Conservation (phyloP, 768 basidiomycete species). For the Tylopilus subfusipes region DNA sequence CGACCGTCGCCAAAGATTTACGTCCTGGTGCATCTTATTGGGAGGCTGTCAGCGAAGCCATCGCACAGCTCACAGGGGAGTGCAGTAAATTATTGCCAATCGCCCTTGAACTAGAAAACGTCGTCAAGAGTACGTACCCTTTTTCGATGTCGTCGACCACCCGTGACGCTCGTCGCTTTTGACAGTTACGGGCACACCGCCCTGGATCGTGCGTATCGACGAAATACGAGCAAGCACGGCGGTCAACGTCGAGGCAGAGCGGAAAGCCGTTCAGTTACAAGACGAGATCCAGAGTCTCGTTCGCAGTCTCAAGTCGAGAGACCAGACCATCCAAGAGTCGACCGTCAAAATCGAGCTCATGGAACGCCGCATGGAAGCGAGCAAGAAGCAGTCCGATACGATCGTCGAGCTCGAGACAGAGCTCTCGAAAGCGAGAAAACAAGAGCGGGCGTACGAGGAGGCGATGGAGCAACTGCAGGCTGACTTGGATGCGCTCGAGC, state of each 20-base stretch:
- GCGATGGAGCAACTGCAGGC: slow-evolving; percentile 91
- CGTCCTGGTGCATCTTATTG: slow-evolving; percentile 68
- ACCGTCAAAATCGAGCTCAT: slow-evolving; percentile 92
- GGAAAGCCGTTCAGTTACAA: slow-evolving; percentile 77
- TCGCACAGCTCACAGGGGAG: slow-evolving; percentile 68
- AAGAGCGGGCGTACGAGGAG: slow-evolving; percentile 87
- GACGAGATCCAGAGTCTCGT: slow-evolving; percentile 89
- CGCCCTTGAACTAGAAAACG: slow-evolving; percentile 71
- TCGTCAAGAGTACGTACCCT: slow-evolving; percentile 63
- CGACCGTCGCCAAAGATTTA: slow-evolving; percentile 64
- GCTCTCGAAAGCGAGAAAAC: slow-evolving; percentile 75
- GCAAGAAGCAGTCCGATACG: slow-evolving; percentile 85
- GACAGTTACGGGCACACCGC: slow-evolving; percentile 68
- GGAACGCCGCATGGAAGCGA: slow-evolving; percentile 88
- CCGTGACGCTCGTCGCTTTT: neutral
- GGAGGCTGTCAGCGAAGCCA: slow-evolving; percentile 71
- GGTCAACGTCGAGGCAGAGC: slow-evolving; percentile 89
- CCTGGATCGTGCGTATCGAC: slow-evolving; percentile 80
- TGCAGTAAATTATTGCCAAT: slow-evolving; percentile 66
- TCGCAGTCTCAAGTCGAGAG: slow-evolving; percentile 81
- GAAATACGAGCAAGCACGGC: slow-evolving; percentile 81
- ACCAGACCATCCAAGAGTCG: slow-evolving; percentile 86
- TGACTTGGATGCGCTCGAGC: slow-evolving; percentile 82
- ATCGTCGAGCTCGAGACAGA: slow-evolving; percentile 80
- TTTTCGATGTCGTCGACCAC: neutral